Evolutionary conservation across 345 rosid species (phyloP).

Genomic region (Acer negundo): DNA sequence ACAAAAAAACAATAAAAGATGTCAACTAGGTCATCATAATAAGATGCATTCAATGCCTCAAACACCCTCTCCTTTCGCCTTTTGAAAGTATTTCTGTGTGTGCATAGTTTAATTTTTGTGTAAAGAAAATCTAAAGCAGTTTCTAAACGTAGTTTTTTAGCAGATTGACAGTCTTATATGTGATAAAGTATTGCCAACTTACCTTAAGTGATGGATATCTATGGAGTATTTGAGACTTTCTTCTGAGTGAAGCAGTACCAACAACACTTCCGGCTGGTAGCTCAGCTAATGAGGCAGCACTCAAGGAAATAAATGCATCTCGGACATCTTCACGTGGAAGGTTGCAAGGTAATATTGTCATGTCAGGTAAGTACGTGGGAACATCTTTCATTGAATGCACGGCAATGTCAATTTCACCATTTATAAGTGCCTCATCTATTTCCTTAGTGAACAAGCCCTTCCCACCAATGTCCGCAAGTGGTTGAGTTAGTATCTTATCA

Average conservation of each 20-base stretch:
- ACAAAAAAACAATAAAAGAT: background rate
- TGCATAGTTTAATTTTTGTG: background rate
- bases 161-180: background rate
- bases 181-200: constrained; percentile 22
- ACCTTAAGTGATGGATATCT: constrained; percentile 79
- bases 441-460: constrained; percentile 97
- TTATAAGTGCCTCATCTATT: constrained; percentile 87
- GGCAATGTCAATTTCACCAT: constrained; percentile 90
- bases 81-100: background rate
- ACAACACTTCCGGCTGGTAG: constrained; percentile 86
- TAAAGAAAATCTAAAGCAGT: constrained; percentile 5
- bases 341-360: constrained; percentile 84
- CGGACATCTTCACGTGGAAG: constrained; percentile 93
- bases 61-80: constrained; percentile 2
- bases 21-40: background rate
- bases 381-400: constrained; percentile 99
- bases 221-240: constrained; percentile 93
- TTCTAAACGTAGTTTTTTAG: background rate
- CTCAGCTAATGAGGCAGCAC: constrained; percentile 65
- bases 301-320: constrained; percentile 82
- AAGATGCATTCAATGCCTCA: background rate
- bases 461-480: constrained; percentile 98
- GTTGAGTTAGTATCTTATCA: constrained; percentile 85
- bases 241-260: constrained; percentile 97
- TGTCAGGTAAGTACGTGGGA: constrained; percentile 89